Evolutionary conservation across 768 basidiomycete genomes (phyloP).

Genomic region (Phaeolepiota aurea): DNA sequence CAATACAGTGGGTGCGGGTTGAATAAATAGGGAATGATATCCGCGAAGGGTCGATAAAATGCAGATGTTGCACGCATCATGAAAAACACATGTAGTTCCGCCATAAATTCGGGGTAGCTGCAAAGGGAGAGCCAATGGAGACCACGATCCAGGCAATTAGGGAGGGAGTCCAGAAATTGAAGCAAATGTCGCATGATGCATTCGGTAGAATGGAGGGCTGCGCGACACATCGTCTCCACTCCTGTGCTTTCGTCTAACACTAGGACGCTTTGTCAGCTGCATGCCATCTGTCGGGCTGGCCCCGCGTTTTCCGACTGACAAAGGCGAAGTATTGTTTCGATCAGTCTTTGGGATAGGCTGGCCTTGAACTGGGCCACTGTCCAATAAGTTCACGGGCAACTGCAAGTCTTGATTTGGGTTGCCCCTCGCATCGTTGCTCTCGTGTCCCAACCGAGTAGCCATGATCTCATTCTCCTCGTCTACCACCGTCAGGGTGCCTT

Average conservation of each 20-base stretch:
- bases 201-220: not conserved
- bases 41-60: too few species aligned
- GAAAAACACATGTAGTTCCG: too few species aligned
- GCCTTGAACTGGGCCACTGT: not conserved
- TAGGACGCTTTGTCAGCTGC: constrained; percentile 61
- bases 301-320: constrained; percentile 50
- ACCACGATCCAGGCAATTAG: too few species aligned
- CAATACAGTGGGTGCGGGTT: too few species aligned
- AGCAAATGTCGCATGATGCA: too few species aligned
- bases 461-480: constrained; percentile 54
- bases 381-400: not conserved
- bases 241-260: constrained; percentile 41
- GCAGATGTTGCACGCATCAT: too few species aligned
- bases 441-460: constrained; percentile 8
- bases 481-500: constrained; percentile 68
- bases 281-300: constrained; percentile 66
- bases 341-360: not conserved
- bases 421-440: constrained; percentile 8
- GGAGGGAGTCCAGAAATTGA: too few species aligned
- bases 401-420: not conserved
- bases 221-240: constrained; percentile 10
- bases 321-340: constrained; percentile 15
- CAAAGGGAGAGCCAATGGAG: too few species aligned
- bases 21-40: too few species aligned
- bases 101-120: too few species aligned